phyloP scores from a whole-genome alignment of 345 rosid species.

The Balakata baccata region DNA sequence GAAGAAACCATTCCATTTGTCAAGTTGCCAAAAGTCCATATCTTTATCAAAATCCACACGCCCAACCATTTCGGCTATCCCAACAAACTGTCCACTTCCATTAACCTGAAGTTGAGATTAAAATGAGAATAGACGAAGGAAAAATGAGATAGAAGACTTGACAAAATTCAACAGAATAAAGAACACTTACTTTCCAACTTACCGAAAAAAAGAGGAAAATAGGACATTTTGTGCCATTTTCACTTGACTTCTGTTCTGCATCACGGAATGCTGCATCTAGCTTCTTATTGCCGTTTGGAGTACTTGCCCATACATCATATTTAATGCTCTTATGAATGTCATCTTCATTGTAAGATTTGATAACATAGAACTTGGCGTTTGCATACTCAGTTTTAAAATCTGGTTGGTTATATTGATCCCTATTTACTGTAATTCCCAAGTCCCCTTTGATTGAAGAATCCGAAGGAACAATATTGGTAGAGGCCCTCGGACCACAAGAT shows the following conservation, averaged over 20 bases:
- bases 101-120: constrained; percentile 49
- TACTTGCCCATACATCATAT: constrained; percentile 77
- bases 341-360: constrained; percentile 79
- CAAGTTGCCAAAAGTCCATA: constrained; percentile 78
- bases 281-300: constrained; percentile 65
- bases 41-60: constrained; percentile 66
- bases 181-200: constrained; percentile 23
- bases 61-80: constrained; percentile 77
- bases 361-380: constrained; percentile 60
- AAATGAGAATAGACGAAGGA: neutral
- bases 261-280: constrained; percentile 61
- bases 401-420: constrained; percentile 51
- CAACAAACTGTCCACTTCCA: constrained; percentile 83
- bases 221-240: constrained; percentile 47
- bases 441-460: constrained; percentile 43
- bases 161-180: neutral
- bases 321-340: constrained; percentile 75
- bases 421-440: constrained; percentile 26
- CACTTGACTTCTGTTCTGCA: constrained; percentile 43
- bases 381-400: constrained; percentile 52
- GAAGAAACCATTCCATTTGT: constrained; percentile 79
- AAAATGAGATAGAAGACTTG: neutral
- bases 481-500: constrained; percentile 67
- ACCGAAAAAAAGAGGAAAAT: constrained; percentile 76
- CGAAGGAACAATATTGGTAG: constrained; percentile 33